Evolutionary conservation across 352 stramenopile species (phyloP), one percentile per base, ranked within the genome.

Genomic region (Pythium oligandrum): DNA sequence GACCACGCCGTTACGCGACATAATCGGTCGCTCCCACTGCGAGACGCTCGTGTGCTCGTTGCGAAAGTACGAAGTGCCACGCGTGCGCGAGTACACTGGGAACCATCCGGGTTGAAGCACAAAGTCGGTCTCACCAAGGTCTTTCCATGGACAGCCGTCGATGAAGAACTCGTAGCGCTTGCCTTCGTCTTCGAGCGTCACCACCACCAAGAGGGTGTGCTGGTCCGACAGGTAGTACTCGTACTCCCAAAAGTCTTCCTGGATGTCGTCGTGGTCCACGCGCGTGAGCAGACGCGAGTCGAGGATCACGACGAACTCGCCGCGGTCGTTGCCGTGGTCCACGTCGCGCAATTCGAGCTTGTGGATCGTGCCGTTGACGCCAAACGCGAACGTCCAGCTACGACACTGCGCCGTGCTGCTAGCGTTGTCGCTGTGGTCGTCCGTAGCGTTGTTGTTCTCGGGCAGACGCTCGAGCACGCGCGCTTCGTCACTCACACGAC

Each of bases 351-450:
- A 54, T 52, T 93, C 74, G 30, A 94, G 57, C 51, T 88, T 86
- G 64, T 94, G 82, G 55, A 94, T 60, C 34, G 66, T 83, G 30
- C 81, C 81, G 53, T 81, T 71, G 40, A 86, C 64, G 2, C 84
- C 84, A 55, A 93, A 94, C 38, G 82, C 77, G 59, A 94, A 90
- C n/a, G 80, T 86, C 84, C 84, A 94, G 9, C 75, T 75, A 6
- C 79, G n/a, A 44, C 48, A 85, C 39, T 54, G 54, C 63, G n/a
- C 81, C 68, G 34, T 75, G 52, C 10, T 66, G 70, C 57, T 66
- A 55, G n/a, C 68, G 51, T 39, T 66, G 12, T 12, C 12, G 38
- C 38, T 42, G 38, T 12, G 7, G n/a, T 30, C 50, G n/a, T 42
- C 51, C 11, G 51, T 67, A 35, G 59, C 57, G 37, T 55, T 74